Base-by-base conservation (phyloP, 371 early-diverging fungal genomes). In the Amoeboaphelidium occidentale region DNA sequence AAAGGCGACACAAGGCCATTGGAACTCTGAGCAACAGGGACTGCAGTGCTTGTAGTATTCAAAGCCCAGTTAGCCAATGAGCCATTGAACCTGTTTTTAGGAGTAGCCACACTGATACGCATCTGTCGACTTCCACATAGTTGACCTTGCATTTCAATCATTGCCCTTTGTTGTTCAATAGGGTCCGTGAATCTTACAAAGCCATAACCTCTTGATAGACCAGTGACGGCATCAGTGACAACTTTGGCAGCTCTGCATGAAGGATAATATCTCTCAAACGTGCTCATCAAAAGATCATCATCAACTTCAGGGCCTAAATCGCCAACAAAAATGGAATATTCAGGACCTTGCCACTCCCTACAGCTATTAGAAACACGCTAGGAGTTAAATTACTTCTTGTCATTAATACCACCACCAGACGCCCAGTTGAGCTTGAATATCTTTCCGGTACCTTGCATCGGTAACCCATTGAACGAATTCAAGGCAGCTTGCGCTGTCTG, bases 361-460 rank as follows among this genome's bases (percentile, higher is more conserved):
- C 45, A 39, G 43, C 0, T 46, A 32, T 47, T 32, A 49, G 43
- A 46, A 45, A 26, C 42, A 26, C 27, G 21, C 20, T 10, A 12
- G n/a, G 57, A 42, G 50, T 44, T 23, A 27, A 39, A 41, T 14
- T 20, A 43, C 42, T 43, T 66, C 56, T 56, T 57, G 51, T 64
- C 64, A 42, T 47, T 61, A 25, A 66, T 57, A 39, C 70, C 75
- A 42, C 76, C 78, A 27, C 86, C 85, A 3, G 76, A 68, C 20
- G 90, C 84, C 87, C 87, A 85, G 64, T 92, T 92, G 41, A 92
- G 72, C 45, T 78, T 74, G 67, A 88, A 88, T n/a, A 67, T 54
- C 28, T 73, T 69, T 55, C 71, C 67, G 14, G 84, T 74, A 50
- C 73, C 74, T 14, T 87, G 87, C 50, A 92, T 83, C 46, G 67